Conservation (phyloP, 148 eudicot genomes). For the Mesembryanthemum crystallinum region DNA sequence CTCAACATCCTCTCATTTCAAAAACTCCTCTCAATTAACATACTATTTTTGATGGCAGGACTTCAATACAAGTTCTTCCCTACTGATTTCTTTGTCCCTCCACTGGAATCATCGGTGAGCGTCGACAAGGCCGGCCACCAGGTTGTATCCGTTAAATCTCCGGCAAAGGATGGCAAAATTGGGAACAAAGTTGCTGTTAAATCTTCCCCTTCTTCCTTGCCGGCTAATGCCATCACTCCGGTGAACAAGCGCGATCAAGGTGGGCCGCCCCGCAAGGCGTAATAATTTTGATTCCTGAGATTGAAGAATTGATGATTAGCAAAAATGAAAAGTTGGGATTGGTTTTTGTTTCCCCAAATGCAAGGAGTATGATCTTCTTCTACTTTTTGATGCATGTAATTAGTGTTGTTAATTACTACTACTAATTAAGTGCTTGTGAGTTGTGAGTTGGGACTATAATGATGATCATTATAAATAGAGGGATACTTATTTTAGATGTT, state of each 20-base stretch:
- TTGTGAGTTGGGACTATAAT: neutral
- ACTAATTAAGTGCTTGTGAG: neutral
- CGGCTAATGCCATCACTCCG: neutral
- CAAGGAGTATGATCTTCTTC: no score
- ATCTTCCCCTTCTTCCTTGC: slow-evolving; percentile 4
- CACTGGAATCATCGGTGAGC: slow-evolving; percentile 3
- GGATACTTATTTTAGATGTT: neutral
- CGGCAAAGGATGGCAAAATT: neutral
- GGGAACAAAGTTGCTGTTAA: neutral
- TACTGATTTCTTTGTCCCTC: slow-evolving; percentile 54
- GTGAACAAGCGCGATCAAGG: neutral
- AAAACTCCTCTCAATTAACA: neutral
- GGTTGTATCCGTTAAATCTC: neutral
- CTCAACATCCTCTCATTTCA: neutral
- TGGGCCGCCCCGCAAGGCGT: neutral
- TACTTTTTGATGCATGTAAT: no score
- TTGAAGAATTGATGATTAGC: no score
- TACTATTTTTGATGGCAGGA: slow-evolving; percentile 38
- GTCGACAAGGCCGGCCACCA: neutral
- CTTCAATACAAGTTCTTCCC: slow-evolving; percentile 61
- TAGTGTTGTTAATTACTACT: no score
- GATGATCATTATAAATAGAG: neutral
- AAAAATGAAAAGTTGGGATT: no score
- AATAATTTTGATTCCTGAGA: no score
- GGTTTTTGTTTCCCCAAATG: no score